Evolutionary conservation across 352 stramenopile genomes (phyloP), one percentile per base, ranked within the genome.

Genomic region (Chrysophaeum taylorii): DNA sequence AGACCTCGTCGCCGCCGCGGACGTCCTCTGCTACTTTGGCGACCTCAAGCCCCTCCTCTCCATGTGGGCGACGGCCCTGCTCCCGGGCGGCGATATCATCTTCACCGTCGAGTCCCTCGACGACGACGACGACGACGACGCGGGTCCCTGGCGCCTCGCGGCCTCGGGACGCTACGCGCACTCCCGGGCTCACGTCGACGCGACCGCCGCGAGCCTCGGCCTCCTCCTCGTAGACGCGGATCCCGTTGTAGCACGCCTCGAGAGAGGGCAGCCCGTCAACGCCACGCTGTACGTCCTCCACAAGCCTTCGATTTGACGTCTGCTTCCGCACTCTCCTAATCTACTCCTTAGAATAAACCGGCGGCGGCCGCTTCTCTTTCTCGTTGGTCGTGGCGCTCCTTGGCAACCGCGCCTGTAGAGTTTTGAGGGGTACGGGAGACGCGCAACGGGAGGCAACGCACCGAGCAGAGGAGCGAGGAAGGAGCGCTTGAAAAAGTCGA

Each of bases 21-120:
- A 87, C 76, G 81, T 87, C 0, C 71, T 87, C 1, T 77, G 82
- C 5, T 86, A 87, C 48, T 82, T 87, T 74, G 81, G 81, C 53
- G 75, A 71, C 36, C 45, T 87, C 29, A 16, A 77, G 63, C 74
- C 72, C 29, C 33, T 87, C 36, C 39, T 87, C 16, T 37, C 39
- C 12, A 81, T 77, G 27, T 85, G 84, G 75, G 70, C 75, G 16
- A 69, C 74, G 25, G 69, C 81, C 15, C 77, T 77, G 16, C 68
- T 48, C 16, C 38, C 43, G 35, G 70, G 69, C 48, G 70, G 72
- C 33, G 31, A 57, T 61, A 53, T 82, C 21, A 79, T 86, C 21
- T 86, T 86, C 72, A 77, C 76, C 0, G 83, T 78, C 60, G 81
- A 87, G 76, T 38, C 70, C 39, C 70, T 79, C 63, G 48, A 72